Conservation (phyloP, 495 filamentous ascomycete species). For the Penicillium coffeae region DNA sequence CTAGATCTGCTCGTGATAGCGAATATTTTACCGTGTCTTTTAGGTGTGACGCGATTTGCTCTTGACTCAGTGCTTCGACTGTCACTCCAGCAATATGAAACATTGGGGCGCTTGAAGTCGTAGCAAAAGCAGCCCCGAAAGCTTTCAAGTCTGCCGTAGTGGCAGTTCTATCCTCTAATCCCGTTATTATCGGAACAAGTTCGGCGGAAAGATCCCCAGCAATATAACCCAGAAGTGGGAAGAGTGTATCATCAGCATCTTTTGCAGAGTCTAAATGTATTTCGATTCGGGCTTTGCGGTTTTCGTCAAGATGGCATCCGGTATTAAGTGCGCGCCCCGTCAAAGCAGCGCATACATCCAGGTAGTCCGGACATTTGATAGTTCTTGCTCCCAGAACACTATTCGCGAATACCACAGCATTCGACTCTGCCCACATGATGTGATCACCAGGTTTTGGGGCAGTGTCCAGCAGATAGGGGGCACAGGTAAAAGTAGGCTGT, state of each 20-base stretch:
- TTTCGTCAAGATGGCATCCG: conserved; percentile 14
- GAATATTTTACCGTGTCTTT: not conserved
- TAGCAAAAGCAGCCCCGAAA: conserved; percentile 33
- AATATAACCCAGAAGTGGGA: conserved; percentile 26
- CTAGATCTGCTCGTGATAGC: not conserved
- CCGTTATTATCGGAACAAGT: conserved; percentile 23
- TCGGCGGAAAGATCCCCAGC: conserved; percentile 12
- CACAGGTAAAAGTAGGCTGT: conserved; percentile 29
- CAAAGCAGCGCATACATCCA: conserved; percentile 30
- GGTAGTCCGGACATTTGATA: conserved; percentile 30
- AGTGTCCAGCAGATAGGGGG: conserved; percentile 25
- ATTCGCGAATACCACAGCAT: conserved; percentile 32
- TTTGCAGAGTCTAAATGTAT: conserved; percentile 4
- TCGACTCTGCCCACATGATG: conserved; percentile 30
- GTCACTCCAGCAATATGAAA: not conserved
- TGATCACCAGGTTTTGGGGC: conserved; percentile 21
- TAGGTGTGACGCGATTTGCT: not conserved
- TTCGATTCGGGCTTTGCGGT: conserved; percentile 8
- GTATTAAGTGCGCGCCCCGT: conserved; percentile 23
- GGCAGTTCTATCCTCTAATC: conserved; percentile 12
- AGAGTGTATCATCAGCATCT: conserved; percentile 20
- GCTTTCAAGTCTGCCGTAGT: conserved; percentile 25
- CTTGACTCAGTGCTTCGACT: not conserved
- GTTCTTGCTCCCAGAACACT: conserved; percentile 31
- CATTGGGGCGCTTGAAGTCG: conserved; percentile 21